Percentiles rank a stretch among this genome's conserved stretches.
phyloP scores from a whole-genome alignment of 2,329 filamentous ascomycete genomes.

The Sclerotinia nivalis region DNA sequence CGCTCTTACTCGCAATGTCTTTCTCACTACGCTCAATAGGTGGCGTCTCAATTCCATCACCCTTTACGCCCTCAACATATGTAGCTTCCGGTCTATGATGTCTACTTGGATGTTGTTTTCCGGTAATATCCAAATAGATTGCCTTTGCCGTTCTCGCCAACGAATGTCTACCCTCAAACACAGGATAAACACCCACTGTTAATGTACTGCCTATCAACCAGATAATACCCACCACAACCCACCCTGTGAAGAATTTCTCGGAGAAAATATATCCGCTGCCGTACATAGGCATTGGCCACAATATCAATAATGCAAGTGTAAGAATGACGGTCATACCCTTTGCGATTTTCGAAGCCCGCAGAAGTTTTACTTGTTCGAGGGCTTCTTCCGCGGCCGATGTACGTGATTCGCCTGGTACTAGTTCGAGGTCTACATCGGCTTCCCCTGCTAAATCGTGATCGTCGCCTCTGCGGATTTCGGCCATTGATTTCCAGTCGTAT shows the following conservation, averaged over 20 bases:
- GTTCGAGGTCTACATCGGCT: slow-evolving; percentile 66
- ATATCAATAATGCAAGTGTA: slow-evolving; percentile 70
- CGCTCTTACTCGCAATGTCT: slow-evolving; percentile 24
- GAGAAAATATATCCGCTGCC: slow-evolving; percentile 78
- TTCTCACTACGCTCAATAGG: slow-evolving; percentile 31
- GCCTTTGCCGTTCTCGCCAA: slow-evolving; percentile 60
- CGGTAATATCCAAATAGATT: slow-evolving; percentile 62
- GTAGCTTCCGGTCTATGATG: slow-evolving; percentile 36
- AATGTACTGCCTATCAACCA: slow-evolving; percentile 75
- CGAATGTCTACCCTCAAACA: slow-evolving; percentile 75
- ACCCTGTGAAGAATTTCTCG: slow-evolving; percentile 80
- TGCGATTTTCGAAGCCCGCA: slow-evolving; percentile 54
- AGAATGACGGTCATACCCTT: slow-evolving; percentile 57
- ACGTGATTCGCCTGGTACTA: slow-evolving; percentile 53
- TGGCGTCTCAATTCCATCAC: slow-evolving; percentile 30
- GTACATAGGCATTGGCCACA: slow-evolving; percentile 95
- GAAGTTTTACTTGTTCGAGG: slow-evolving; percentile 50
- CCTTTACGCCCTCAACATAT: slow-evolving; percentile 36
- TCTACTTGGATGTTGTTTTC: slow-evolving; percentile 40
- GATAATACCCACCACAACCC: slow-evolving; percentile 74
- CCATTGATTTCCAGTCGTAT: slow-evolving; percentile 88
- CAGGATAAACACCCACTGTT: slow-evolving; percentile 77
- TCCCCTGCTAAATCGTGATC: slow-evolving; percentile 69
- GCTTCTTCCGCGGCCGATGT: slow-evolving; percentile 45
- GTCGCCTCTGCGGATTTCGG: slow-evolving; percentile 73